These are phyloP conservation scores for Colletotrichum magnum DNA, from an alignment of 2,329 filamentous ascomycete genomes.

Conservation along the genomic window DNA sequence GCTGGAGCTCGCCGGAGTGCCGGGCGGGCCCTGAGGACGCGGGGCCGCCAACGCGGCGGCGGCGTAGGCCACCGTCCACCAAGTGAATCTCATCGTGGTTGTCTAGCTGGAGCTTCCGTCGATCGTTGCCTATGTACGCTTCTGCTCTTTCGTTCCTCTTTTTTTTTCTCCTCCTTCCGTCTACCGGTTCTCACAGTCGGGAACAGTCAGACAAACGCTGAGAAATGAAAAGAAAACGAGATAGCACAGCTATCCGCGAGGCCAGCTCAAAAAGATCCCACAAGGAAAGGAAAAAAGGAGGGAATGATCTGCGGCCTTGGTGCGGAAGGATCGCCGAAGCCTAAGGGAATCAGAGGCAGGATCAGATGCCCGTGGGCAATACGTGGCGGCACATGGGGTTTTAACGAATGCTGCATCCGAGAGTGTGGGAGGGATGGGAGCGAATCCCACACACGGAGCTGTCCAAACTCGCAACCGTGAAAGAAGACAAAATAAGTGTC, in stretches of 20 bases:
- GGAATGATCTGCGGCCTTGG: conserved; percentile 12
- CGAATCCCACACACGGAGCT: conserved; percentile 1
- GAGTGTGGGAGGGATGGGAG: no score
- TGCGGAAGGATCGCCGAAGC: conserved; percentile 24
- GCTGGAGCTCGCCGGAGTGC: conserved; percentile 18
- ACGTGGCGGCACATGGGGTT: conserved; percentile 24
- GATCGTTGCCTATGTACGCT: conserved; percentile 5
- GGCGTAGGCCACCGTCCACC: conserved; percentile 35
- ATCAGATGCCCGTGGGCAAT: neutral
- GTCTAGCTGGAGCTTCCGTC: neutral
- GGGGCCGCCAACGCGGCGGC: conserved; percentile 31
- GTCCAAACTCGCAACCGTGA: conserved; percentile 14
- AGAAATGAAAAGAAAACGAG: conserved; percentile 2
- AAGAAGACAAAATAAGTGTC: conserved; percentile 14
- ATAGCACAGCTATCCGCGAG: conserved; percentile 40
- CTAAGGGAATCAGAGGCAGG: neutral
- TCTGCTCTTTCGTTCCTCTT: neutral
- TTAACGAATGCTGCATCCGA: conserved; percentile 26
- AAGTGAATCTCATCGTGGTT: conserved; percentile 27
- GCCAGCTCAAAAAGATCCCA: conserved; percentile 38
- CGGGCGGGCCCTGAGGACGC: conserved; percentile 23
- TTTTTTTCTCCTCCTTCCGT: neutral
- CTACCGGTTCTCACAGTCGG: neutral
- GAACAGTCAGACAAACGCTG: neutral
- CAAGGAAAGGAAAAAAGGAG: conserved; percentile 23